These are phyloP conservation scores for Fraxinus americana DNA, from an alignment of 257 asterid species.

Conservation along the genomic window DNA sequence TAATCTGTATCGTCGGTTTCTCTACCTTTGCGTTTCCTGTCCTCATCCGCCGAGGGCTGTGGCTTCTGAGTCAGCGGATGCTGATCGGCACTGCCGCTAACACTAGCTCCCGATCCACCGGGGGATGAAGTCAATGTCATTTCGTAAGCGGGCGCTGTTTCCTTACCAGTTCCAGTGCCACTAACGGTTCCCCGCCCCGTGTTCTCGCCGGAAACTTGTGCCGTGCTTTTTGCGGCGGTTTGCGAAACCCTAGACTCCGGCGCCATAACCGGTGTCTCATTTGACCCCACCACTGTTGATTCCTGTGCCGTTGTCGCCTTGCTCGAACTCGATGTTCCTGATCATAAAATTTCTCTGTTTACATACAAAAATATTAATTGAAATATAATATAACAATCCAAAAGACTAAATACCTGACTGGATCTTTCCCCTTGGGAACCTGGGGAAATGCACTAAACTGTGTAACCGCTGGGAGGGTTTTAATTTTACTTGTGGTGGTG, in stretches of 20 bases:
- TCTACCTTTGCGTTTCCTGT: conserved; percentile 67
- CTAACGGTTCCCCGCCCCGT: conserved; percentile 27
- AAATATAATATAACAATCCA: too few species aligned
- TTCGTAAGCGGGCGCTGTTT: conserved; percentile 39
- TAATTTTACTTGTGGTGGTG: conserved; percentile 11
- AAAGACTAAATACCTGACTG: not conserved
- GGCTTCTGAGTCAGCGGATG: conserved; percentile 13
- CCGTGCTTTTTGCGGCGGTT: conserved; percentile 28
- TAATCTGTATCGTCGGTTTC: conserved; percentile 58
- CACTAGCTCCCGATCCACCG: conserved; percentile 55
- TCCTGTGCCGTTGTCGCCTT: conserved; percentile 31
- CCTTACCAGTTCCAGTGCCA: conserved; percentile 10
- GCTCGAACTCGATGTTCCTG: conserved; percentile 30
- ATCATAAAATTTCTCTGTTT: not conserved
- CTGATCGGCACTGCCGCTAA: conserved; percentile 49
- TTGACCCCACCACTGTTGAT: conserved; percentile 42
- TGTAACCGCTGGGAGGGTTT: conserved; percentile 28
- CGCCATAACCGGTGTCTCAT: conserved; percentile 42
- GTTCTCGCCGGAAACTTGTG: conserved; percentile 28
- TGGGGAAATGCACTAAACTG: conserved; percentile 60
- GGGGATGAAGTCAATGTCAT: conserved; percentile 56
- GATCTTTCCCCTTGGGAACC: conserved; percentile 43
- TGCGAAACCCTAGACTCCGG: conserved; percentile 39
- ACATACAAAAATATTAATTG: not conserved
- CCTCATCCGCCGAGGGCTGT: conserved; percentile 25